These are phyloP conservation scores for Fusarium subglutinans DNA, from an alignment of 2,329 filamentous ascomycete species.

Conservation along the genomic window DNA sequence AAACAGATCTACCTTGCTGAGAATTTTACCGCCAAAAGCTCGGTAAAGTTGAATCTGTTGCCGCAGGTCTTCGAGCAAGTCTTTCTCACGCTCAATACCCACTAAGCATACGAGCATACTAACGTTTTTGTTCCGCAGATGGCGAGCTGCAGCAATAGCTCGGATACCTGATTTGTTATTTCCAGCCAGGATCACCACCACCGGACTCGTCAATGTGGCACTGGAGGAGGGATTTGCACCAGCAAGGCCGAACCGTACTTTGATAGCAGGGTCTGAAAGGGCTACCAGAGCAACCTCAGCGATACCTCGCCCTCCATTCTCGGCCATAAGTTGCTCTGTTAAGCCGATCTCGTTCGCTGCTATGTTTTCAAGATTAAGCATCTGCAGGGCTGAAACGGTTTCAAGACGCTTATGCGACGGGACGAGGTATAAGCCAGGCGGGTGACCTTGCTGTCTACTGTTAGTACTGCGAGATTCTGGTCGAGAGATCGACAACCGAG, in stretches of 20 bases:
- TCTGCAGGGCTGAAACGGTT: conserved; percentile 78
- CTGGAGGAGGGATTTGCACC: conserved; percentile 49
- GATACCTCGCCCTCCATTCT: conserved; percentile 89
- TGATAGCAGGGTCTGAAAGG: conserved; percentile 69
- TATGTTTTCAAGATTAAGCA: conserved; percentile 92
- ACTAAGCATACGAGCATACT: conserved; percentile 86
- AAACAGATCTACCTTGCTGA: conserved; percentile 68
- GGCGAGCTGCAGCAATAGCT: conserved; percentile 84
- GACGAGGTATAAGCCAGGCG: conserved; percentile 62
- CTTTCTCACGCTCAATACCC: conserved; percentile 82
- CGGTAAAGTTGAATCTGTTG: conserved; percentile 86
- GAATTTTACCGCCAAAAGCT: conserved; percentile 80
- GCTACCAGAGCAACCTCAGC: conserved; percentile 82
- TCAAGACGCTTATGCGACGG: conserved; percentile 68
- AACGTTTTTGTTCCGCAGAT: conserved; percentile 84
- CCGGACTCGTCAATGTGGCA: conserved; percentile 46
- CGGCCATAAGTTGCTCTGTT: conserved; percentile 88
- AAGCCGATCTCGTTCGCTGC: conserved; percentile 88
- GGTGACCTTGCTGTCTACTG: conserved; percentile 48
- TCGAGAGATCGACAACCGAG: conserved; percentile 45
- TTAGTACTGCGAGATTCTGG: conserved; percentile 48
- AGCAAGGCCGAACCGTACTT: conserved; percentile 58
- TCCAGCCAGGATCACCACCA: conserved; percentile 84
- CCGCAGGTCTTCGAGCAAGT: conserved; percentile 81
- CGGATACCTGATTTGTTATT: conserved; percentile 91